These are phyloP conservation scores for Serendipita indica DNA, from an alignment of 768 basidiomycete species.

Conservation along the genomic window DNA sequence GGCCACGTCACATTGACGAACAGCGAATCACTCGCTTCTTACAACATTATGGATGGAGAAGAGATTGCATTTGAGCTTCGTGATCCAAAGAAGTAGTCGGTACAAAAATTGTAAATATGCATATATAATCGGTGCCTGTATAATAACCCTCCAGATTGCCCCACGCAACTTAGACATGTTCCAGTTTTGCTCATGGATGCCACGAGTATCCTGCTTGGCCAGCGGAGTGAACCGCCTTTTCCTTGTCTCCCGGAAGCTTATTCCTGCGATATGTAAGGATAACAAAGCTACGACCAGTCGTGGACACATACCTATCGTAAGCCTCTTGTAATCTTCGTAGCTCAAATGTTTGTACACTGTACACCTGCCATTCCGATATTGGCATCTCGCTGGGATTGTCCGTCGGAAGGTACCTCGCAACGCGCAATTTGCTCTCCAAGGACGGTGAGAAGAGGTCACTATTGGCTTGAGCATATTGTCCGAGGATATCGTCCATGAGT, in stretches of 20 bases:
- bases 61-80: slow-evolving; percentile 60
- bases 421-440: background rate
- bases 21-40: slow-evolving; percentile 63
- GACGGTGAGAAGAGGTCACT: background rate
- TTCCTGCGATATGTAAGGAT: too few relatives aligned
- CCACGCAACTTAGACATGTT: too few relatives aligned
- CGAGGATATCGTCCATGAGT: background rate
- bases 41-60: slow-evolving; percentile 90
- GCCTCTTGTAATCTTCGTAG: background rate
- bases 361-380: background rate
- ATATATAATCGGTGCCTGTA: too few relatives aligned
- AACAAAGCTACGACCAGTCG: too few relatives aligned
- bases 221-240: too few relatives aligned
- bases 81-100: slow-evolving; percentile 44
- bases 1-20: slow-evolving; percentile 79
- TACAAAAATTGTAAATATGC: too few relatives aligned
- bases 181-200: too few relatives aligned
- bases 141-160: too few relatives aligned
- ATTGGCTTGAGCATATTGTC: background rate
- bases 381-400: background rate
- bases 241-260: too few relatives aligned
- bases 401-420: background rate
- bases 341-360: background rate
- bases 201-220: too few relatives aligned
- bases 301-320: background rate